Evolutionary conservation across 169 alveolate genomes (phyloP).

Genomic region (Plasmodium vivax): DNA sequence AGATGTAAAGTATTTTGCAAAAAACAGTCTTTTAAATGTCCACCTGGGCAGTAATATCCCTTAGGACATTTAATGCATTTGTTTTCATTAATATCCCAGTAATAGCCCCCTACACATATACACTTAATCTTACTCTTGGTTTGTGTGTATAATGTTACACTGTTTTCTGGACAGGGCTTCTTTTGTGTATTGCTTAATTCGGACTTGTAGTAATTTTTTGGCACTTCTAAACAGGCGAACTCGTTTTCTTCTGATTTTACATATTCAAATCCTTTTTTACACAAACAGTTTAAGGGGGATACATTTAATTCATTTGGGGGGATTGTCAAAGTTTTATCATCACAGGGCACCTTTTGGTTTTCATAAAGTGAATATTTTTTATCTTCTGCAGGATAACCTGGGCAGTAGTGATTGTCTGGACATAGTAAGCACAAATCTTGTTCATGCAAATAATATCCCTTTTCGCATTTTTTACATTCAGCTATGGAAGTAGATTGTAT

Average conservation of each 20-base stretch:
- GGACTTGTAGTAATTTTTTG: slow-evolving; percentile 73
- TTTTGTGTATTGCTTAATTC: slow-evolving; percentile 73
- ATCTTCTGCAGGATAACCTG: slow-evolving; percentile 73
- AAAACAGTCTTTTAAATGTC: slow-evolving; percentile 65
- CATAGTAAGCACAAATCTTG: slow-evolving; percentile 75
- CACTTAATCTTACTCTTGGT: slow-evolving; percentile 29
- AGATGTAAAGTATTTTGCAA: slow-evolving; percentile 6
- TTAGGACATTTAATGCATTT: slow-evolving; percentile 78
- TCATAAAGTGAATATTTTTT: slow-evolving; percentile 48
- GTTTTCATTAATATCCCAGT: slow-evolving; percentile 34
- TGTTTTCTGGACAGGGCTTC: slow-evolving; percentile 78
- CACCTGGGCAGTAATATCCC: slow-evolving; percentile 81
- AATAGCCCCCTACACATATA: slow-evolving; percentile 53
- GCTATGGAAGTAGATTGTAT: slow-evolving; percentile 43
- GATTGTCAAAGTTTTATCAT: slow-evolving; percentile 54
- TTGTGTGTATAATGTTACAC: slow-evolving; percentile 74
- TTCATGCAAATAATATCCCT: slow-evolving; percentile 77
- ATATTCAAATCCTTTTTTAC: slow-evolving; percentile 79
- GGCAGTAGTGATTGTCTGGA: slow-evolving; percentile 80
- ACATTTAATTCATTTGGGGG: slow-evolving; percentile 77
- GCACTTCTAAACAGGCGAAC: slow-evolving; percentile 68
- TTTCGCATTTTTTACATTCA: slow-evolving; percentile 75
- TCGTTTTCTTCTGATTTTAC: slow-evolving; percentile 36
- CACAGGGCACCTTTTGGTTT: slow-evolving; percentile 75
- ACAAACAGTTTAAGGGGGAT: slow-evolving; percentile 77